Evolutionary conservation across 164 flowering plant species (phyloP).

Genomic region (Piper betle): DNA sequence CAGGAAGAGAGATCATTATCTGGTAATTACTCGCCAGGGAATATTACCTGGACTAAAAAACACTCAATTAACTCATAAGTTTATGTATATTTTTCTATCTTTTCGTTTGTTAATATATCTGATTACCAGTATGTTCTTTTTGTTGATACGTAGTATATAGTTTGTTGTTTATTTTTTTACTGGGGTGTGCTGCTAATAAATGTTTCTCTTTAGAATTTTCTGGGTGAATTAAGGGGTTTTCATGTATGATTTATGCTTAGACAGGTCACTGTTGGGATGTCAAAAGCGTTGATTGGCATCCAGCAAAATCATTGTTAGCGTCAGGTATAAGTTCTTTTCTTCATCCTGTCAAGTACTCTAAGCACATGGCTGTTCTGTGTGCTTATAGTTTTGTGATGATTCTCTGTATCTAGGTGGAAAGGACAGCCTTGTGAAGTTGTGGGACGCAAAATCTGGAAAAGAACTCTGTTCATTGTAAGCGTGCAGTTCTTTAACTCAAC

Average conservation of each 20-base stretch:
- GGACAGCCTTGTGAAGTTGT: conserved; percentile 94
- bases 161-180: neutral
- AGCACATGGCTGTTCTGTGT: neutral
- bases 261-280: conserved; percentile 99
- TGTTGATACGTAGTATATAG: neutral
- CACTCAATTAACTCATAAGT: neutral
- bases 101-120: too few species aligned
- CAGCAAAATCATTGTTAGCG: conserved; percentile 86
- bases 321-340: conserved; percentile 43
- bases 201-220: conserved; percentile 1
- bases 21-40: conserved; percentile 48
- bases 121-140: neutral
- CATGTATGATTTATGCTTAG: conserved; percentile 62
- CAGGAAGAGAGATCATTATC: conserved; percentile 91
- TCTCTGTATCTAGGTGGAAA: conserved; percentile 57
- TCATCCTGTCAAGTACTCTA: neutral
- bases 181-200: neutral
- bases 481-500: conserved; percentile 1
- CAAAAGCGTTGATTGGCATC: conserved; percentile 99
- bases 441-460: conserved; percentile 94
- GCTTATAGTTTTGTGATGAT: neutral
- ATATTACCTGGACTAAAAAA: too few species aligned
- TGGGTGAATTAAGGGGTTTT: conserved; percentile 32
- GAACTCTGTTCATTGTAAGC: conserved; percentile 94
- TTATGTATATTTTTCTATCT: too few species aligned